phyloP scores from a whole-genome alignment of 306 rosid species.

The Vicia villosa region DNA sequence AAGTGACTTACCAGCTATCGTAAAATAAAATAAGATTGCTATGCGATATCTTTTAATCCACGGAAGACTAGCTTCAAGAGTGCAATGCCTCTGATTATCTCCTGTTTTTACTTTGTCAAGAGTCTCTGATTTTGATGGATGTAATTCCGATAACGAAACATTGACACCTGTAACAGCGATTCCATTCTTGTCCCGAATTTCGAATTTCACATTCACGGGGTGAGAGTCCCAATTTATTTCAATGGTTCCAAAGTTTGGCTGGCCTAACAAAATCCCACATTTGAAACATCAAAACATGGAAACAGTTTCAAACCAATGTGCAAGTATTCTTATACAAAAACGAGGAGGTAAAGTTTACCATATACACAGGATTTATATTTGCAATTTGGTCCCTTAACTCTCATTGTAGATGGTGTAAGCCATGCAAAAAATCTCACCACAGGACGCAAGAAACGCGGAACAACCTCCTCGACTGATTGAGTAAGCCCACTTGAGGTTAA shows the following conservation, averaged over 20 bases:
- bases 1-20: constrained; percentile 49
- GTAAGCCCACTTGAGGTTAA: constrained; percentile 82
- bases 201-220: constrained; percentile 54
- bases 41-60: constrained; percentile 71
- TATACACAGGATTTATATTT: constrained; percentile 65
- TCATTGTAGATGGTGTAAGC: constrained; percentile 72
- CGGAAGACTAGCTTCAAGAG: constrained; percentile 66
- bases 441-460: constrained; percentile 54
- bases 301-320: neutral
- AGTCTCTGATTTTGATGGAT: constrained; percentile 40
- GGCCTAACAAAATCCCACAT: constrained; percentile 51
- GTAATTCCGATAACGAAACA: constrained; percentile 48
- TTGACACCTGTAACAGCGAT: constrained; percentile 46
- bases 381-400: constrained; percentile 68
- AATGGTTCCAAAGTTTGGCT: constrained; percentile 76
- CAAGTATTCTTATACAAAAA: neutral
- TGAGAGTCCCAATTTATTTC: constrained; percentile 73
- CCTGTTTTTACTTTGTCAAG: constrained; percentile 33
- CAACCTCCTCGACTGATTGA: constrained; percentile 65
- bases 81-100: constrained; percentile 52
- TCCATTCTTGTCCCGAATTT: constrained; percentile 65
- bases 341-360: constrained; percentile 52
- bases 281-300: constrained; percentile 33
- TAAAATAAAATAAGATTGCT: constrained; percentile 47
- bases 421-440: constrained; percentile 63